Evolutionary conservation across 306 rosid species (phyloP).

Genomic region (Quercus rubra): DNA sequence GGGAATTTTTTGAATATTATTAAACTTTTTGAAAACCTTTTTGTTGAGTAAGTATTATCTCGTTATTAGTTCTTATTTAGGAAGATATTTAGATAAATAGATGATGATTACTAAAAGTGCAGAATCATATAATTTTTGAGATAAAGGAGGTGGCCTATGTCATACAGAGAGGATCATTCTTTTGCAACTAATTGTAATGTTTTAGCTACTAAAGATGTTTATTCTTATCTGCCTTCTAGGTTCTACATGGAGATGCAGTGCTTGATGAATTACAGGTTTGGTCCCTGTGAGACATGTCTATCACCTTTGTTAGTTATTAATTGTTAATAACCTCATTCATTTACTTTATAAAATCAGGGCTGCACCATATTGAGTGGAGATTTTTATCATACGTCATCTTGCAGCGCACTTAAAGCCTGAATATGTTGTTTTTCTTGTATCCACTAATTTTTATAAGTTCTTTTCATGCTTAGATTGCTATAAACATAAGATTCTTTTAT

Average conservation of each 20-base stretch:
- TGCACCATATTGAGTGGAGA: conserved; percentile 95
- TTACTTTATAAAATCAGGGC: conserved; percentile 42
- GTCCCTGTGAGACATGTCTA: conserved; percentile 18
- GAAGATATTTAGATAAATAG: neutral
- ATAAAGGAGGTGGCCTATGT: no score
- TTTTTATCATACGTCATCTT: conserved; percentile 82
- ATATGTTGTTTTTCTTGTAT: conserved; percentile 66
- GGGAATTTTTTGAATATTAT: neutral
- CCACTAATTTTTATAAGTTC: conserved; percentile 19
- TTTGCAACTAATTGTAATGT: neutral
- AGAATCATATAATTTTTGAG: neutral
- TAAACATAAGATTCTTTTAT: no score
- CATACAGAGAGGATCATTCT: neutral
- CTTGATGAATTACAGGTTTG: conserved; percentile 70
- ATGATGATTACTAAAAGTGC: neutral
- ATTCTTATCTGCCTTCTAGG: conserved; percentile 39
- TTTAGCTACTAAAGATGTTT: neutral
- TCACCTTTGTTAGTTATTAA: neutral
- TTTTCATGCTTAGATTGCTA: conserved; percentile 19
- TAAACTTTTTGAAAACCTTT: neutral
- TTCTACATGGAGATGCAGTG: conserved; percentile 95
- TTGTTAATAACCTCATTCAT: neutral
- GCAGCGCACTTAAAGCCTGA: conserved; percentile 70
- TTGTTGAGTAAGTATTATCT: neutral
- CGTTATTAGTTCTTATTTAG: neutral